Evolutionary conservation across 2,329 filamentous ascomycete species (phyloP).

Genomic region (Gliomastix tumulicola): DNA sequence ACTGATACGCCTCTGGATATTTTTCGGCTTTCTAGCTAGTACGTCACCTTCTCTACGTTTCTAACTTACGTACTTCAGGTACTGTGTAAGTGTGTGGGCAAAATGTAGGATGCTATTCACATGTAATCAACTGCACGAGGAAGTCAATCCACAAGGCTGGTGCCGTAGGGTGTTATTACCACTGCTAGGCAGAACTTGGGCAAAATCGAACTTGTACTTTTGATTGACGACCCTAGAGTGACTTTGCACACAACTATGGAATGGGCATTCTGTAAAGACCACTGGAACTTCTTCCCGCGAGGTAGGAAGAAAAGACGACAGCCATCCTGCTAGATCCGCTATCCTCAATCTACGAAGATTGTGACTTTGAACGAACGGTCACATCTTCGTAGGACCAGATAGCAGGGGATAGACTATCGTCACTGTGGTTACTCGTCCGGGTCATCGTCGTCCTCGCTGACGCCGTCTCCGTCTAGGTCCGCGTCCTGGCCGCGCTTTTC

Average conservation of each 20-base stretch:
- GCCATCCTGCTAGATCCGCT: slow-evolving; percentile 57
- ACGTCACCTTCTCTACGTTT: slow-evolving; percentile 1
- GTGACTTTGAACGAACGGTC: background rate
- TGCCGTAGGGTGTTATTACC: too few species aligned
- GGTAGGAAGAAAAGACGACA: slow-evolving; percentile 40
- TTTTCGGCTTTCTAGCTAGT: slow-evolving; percentile 3
- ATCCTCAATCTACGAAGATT: slow-evolving; percentile 41
- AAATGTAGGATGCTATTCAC: too few species aligned
- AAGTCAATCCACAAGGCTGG: too few species aligned
- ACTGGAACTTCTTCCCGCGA: slow-evolving; percentile 27
- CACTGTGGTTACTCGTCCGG: slow-evolving; percentile 54
- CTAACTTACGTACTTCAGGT: too few species aligned
- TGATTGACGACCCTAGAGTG: too few species aligned
- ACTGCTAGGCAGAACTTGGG: too few species aligned
- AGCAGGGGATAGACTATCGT: slow-evolving; percentile 62
- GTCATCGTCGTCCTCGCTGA: slow-evolving; percentile 58
- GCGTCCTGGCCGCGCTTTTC: slow-evolving; percentile 19
- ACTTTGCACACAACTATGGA: too few species aligned
- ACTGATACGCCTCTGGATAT: too few species aligned
- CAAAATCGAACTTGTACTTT: too few species aligned
- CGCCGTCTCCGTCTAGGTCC: slow-evolving; percentile 37
- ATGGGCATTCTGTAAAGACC: too few species aligned
- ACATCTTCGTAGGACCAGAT: slow-evolving; percentile 45
- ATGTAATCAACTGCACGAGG: too few species aligned
- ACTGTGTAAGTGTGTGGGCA: too few species aligned